Conservation (phyloP, 345 rosid genomes). For the Passiflora organensis region DNA sequence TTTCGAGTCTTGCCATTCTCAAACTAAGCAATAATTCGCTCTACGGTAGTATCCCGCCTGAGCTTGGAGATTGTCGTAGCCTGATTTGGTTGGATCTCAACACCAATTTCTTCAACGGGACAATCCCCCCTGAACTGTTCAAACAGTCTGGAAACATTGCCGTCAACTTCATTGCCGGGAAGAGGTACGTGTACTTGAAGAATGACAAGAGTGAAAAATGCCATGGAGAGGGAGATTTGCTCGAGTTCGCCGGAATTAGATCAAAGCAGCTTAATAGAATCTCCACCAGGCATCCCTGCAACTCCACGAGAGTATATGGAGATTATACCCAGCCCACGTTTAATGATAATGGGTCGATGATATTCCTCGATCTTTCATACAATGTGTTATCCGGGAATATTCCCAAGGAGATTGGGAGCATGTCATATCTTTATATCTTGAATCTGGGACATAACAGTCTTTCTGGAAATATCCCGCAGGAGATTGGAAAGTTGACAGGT, state of each 20-base stretch:
- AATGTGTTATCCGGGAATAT: constrained; percentile 65
- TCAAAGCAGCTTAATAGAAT: constrained; percentile 45
- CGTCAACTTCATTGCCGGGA: constrained; percentile 69
- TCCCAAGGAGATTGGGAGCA: constrained; percentile 76
- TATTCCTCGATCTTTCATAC: constrained; percentile 83
- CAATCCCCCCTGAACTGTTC: constrained; percentile 74
- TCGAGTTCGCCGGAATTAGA: constrained; percentile 84
- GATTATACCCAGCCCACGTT: constrained; percentile 76
- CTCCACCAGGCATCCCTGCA: constrained; percentile 75
- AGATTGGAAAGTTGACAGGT: constrained; percentile 58
- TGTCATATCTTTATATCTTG: constrained; percentile 67
- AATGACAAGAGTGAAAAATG: constrained; percentile 76
- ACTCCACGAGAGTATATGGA: constrained; percentile 63
- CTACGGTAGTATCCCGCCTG: constrained; percentile 67
- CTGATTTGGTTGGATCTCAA: constrained; percentile 94
- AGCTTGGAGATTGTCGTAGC: constrained; percentile 87
- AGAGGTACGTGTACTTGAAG: constrained; percentile 68
- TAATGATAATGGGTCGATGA: constrained; percentile 84
- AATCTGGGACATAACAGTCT: constrained; percentile 73
- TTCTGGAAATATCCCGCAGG: constrained; percentile 65
- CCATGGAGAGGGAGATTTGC: constrained; percentile 89
- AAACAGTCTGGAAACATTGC: constrained; percentile 82
- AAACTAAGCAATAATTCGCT: constrained; percentile 90
- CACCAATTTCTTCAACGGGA: constrained; percentile 58
- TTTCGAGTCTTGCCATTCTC: constrained; percentile 71